Conservation (phyloP, 2,329 filamentous ascomycete genomes). For the Fusarium anthophilum region DNA sequence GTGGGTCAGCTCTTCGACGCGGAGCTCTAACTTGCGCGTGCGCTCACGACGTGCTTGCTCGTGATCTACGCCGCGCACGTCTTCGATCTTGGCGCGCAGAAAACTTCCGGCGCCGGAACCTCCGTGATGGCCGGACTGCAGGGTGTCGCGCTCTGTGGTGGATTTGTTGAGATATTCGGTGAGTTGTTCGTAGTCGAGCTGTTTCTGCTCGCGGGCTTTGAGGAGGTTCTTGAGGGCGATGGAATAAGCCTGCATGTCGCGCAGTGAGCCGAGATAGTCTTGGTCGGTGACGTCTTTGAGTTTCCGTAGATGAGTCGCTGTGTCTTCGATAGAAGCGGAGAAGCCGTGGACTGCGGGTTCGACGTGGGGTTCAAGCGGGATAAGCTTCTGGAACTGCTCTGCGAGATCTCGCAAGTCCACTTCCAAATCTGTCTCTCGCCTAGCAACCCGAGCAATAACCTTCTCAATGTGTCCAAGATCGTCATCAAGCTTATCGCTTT, state of each 20-base stretch:
- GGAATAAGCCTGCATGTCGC: conserved; percentile 96
- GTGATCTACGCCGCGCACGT: conserved; percentile 95
- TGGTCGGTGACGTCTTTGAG: conserved; percentile 94
- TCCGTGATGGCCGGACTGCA: conserved; percentile 68
- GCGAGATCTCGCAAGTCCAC: conserved; percentile 88
- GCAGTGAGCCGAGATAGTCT: conserved; percentile 90
- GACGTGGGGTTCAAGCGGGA: conserved; percentile 87
- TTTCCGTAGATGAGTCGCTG: conserved; percentile 77
- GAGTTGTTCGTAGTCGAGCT: conserved; percentile 95
- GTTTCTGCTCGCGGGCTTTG: conserved; percentile 95
- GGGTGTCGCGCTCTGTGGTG: conserved; percentile 83
- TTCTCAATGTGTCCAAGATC: conserved; percentile 94
- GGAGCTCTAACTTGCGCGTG: conserved; percentile 87
- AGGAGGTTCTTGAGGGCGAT: conserved; percentile 86
- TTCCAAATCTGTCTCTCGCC: conserved; percentile 88
- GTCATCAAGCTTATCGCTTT: conserved; percentile 92
- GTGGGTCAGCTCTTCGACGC: conserved; percentile 88
- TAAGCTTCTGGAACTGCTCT: conserved; percentile 93
- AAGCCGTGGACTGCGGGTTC: conserved; percentile 86
- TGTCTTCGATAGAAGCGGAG: conserved; percentile 85
- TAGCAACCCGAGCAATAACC: conserved; percentile 89
- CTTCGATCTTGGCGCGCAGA: conserved; percentile 92
- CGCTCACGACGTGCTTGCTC: conserved; percentile 89
- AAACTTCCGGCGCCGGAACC: conserved; percentile 83
- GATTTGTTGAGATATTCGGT: conserved; percentile 96